Conservation (phyloP, 768 basidiomycete species). For the Termitomyces sp. region DNA sequence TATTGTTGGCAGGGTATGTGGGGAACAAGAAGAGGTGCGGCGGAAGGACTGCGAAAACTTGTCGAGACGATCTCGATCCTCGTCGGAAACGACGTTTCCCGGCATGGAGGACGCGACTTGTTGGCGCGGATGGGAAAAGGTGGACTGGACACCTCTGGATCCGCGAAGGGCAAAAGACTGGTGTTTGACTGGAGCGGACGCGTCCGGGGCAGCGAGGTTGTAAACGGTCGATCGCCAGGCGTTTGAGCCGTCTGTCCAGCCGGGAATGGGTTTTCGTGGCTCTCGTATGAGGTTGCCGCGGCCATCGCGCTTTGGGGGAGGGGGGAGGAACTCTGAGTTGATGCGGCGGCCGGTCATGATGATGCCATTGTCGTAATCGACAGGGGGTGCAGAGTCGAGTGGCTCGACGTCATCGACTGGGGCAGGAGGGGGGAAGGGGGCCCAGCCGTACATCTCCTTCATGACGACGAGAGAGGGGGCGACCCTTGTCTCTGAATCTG, state of each 20-base stretch:
- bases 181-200: slow-evolving; percentile 28
- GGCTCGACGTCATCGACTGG: slow-evolving; percentile 19
- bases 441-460: slow-evolving; percentile 36
- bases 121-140: slow-evolving; percentile 20
- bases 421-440: slow-evolving; percentile 48
- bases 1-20: slow-evolving; percentile 26
- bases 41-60: slow-evolving; percentile 55
- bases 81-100: slow-evolving; percentile 9
- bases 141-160: slow-evolving; percentile 43
- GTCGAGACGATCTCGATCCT: slow-evolving; percentile 39
- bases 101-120: slow-evolving; percentile 4
- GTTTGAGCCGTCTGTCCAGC: slow-evolving; percentile 64
- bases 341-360: slow-evolving; percentile 67
- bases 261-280: slow-evolving; percentile 44
- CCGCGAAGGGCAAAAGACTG: slow-evolving; percentile 46
- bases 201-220: slow-evolving; percentile 37
- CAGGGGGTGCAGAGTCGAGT: slow-evolving; percentile 6
- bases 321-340: slow-evolving; percentile 33
- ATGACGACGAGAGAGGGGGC: slow-evolving; percentile 27
- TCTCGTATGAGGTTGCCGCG: slow-evolving; percentile 25
- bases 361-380: slow-evolving; percentile 52
- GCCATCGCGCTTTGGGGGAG: slow-evolving; percentile 32
- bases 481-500: slow-evolving; percentile 21
- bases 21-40: slow-evolving; percentile 40
- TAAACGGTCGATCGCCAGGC: slow-evolving; percentile 68